Evolutionary conservation across 2,329 filamentous ascomycete genomes (phyloP).

Genomic region (Fusarium chuoi): DNA sequence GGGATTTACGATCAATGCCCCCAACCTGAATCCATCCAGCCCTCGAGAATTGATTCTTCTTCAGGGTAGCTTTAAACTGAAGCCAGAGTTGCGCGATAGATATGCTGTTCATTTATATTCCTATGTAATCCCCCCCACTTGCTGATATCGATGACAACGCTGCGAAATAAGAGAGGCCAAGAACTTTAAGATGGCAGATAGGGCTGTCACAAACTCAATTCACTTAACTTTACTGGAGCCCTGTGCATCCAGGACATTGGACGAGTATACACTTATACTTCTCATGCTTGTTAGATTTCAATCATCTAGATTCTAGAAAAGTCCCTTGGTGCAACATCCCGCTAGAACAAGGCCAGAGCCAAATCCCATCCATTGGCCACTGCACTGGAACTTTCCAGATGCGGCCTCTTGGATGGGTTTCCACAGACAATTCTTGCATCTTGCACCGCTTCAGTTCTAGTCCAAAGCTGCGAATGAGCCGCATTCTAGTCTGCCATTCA

Average conservation of each 20-base stretch:
- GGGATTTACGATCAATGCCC: not conserved
- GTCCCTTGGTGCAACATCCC: not conserved
- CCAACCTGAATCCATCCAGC: not conserved
- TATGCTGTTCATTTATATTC: not conserved
- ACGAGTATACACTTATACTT: not conserved
- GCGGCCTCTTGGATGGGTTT: not conserved
- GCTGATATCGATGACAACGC: no score
- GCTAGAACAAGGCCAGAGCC: not conserved
- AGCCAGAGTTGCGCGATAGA: not conserved
- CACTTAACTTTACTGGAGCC: no score
- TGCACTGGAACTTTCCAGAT: conserved; percentile 4
- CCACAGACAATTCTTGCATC: not conserved
- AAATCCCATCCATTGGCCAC: not conserved
- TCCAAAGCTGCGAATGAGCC: not conserved
- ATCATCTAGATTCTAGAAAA: not conserved
- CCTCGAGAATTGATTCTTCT: not conserved
- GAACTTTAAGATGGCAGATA: not conserved
- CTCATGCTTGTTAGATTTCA: no score
- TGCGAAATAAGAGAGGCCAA: not conserved
- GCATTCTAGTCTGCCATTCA: not conserved
- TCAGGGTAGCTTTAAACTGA: not conserved
- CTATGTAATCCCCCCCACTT: not conserved
- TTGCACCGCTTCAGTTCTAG: not conserved
- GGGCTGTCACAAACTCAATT: not conserved
- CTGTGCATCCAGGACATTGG: not conserved